Conservation (phyloP, 2,329 filamentous ascomycete species). For the Cytospora piceicola region DNA sequence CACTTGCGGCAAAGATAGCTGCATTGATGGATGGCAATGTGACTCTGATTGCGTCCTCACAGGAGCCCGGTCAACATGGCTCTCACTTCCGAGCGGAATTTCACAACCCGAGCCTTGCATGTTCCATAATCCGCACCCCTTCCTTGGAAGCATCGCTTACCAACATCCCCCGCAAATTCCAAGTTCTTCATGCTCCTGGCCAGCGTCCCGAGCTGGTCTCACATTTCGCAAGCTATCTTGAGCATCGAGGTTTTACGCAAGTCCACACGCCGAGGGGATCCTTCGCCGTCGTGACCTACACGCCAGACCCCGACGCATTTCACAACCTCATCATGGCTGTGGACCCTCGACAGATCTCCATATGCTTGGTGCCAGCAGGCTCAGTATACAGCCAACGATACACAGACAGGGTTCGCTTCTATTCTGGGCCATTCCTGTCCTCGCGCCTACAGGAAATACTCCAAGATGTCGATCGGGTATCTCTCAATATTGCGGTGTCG, state of each 20-base stretch:
- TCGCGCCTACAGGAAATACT: constrained; percentile 8
- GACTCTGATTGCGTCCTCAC: constrained; percentile 41
- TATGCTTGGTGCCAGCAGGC: constrained; percentile 8
- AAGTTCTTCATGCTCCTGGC: neutral
- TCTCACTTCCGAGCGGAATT: constrained; percentile 45
- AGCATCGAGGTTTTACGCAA: constrained; percentile 7
- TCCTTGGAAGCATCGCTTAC: neutral
- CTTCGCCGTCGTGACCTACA: constrained; percentile 2
- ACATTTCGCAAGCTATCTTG: constrained; percentile 11
- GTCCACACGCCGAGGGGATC: neutral
- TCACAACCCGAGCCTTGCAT: neutral
- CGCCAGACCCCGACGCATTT: constrained; percentile 4
- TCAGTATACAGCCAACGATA: neutral
- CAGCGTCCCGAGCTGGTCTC: constrained; percentile 5
- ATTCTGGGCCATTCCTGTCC: constrained; percentile 12
- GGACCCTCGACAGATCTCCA: neutral
- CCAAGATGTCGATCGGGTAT: neutral
- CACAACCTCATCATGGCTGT: neutral
- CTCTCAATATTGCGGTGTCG: neutral
- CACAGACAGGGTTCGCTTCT: neutral
- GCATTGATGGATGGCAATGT: constrained; percentile 45
- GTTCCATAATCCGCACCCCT: neutral
- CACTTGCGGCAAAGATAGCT: constrained; percentile 47
- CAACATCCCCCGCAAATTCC: constrained; percentile 1
- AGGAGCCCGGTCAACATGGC: constrained; percentile 36